A percentile compares a stretch with the other conserved stretches of the same genome.
Conservation (phyloP, 257 asterid genomes). For the Coffea eugenioides region DNA sequence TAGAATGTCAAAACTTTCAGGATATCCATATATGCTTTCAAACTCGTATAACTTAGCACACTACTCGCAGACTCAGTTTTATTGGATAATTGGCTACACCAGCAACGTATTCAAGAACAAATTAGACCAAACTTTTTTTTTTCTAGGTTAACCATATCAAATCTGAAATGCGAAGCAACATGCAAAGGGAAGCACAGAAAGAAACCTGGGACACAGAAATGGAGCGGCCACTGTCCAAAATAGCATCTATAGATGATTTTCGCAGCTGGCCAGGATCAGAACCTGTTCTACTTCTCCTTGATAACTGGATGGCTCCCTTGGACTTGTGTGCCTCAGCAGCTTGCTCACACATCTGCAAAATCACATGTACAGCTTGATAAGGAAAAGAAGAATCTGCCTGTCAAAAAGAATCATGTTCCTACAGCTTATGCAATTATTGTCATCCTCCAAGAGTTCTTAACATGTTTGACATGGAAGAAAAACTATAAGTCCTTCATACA, state of each 20-base stretch:
- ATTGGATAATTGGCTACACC: not conserved
- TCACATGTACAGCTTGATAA: slow-evolving; percentile 6
- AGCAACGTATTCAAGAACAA: not conserved
- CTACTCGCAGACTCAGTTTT: not conserved
- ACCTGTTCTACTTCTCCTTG: slow-evolving; percentile 64
- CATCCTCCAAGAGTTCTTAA: not conserved
- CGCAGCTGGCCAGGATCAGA: slow-evolving; percentile 70
- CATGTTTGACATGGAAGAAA: not conserved
- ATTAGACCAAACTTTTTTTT: not conserved
- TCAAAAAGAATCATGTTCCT: not conserved
- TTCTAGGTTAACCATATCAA: not conserved
- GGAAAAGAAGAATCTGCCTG: not conserved
- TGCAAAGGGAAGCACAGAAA: not conserved
- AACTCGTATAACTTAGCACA: not conserved
- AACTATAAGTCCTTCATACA: not conserved
- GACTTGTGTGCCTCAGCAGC: slow-evolving; percentile 99
- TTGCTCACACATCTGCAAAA: slow-evolving; percentile 87
- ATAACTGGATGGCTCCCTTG: slow-evolving; percentile 75
- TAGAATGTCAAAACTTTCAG: not conserved
- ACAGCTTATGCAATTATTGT: not conserved
- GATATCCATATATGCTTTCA: no score
- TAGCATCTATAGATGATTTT: slow-evolving; percentile 87
- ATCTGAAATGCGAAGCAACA: not conserved
- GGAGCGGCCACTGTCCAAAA: slow-evolving; percentile 59
- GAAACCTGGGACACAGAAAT: slow-evolving; percentile 61